Evolutionary conservation across 139 green algal species (phyloP).

Genomic region (Limnomonas spitsbergensis): DNA sequence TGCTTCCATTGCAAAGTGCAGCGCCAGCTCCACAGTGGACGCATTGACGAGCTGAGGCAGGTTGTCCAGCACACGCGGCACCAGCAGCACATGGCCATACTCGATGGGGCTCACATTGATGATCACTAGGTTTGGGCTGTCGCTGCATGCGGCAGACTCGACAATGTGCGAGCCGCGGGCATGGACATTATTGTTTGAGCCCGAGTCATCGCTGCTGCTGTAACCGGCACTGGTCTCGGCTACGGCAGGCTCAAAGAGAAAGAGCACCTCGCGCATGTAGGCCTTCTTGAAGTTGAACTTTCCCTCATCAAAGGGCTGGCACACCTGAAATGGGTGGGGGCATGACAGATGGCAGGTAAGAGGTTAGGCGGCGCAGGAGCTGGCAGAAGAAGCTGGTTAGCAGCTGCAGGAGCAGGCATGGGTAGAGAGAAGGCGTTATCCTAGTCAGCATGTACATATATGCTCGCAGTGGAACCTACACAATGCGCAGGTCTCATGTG

Average conservation of each 20-base stretch:
- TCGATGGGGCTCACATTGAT: slow-evolving; percentile 98
- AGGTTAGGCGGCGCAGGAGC: too few species aligned
- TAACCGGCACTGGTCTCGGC: background rate
- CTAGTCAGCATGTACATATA: too few species aligned
- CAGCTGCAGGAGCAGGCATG: too few species aligned
- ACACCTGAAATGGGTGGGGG: slow-evolving; percentile 25
- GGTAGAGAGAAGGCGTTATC: too few species aligned
- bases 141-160: background rate
- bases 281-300: slow-evolving; percentile 99
- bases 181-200: background rate
- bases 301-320: slow-evolving; percentile 83
- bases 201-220: background rate
- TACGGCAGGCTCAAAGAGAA: slow-evolving; percentile 72
- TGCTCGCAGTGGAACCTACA: too few species aligned
- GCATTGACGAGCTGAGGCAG: slow-evolving; percentile 47
- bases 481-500: too few species aligned
- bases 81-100: slow-evolving; percentile 96
- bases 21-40: slow-evolving; percentile 69
- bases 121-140: slow-evolving; percentile 81
- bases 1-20: slow-evolving; percentile 83
- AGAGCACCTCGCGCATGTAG: slow-evolving; percentile 84
- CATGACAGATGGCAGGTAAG: slow-evolving; percentile 1
- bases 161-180: slow-evolving; percentile 1
- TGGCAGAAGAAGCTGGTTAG: too few species aligned
- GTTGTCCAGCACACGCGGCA: slow-evolving; percentile 65